phyloP scores from a whole-genome alignment of 73 alveolate species.

The Tetrahymena borealis region DNA sequence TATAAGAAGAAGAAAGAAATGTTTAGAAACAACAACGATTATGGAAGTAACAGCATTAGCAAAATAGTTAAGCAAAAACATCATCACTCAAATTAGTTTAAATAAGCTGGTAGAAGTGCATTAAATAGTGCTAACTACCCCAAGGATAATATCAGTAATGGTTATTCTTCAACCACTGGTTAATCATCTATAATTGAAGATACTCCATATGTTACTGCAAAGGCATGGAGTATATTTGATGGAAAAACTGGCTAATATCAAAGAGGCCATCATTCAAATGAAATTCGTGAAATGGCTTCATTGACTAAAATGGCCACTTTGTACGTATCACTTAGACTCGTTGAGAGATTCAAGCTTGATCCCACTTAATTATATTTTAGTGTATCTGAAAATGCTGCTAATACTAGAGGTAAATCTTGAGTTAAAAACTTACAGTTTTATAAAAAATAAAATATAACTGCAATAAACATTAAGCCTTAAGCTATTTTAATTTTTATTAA shows the following conservation, averaged over 20 bases:
- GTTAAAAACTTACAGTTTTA: too few relatives aligned
- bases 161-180: background rate
- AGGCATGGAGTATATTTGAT: conserved; percentile 18
- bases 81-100: background rate
- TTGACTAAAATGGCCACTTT: conserved; percentile 74
- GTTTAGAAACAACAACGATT: background rate
- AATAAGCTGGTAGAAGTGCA: background rate
- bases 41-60: background rate
- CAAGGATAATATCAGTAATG: background rate
- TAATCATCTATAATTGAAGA: background rate
- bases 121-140: background rate
- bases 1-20: background rate
- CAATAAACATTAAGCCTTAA: too few relatives aligned
- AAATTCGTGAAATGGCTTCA: conserved; percentile 60
- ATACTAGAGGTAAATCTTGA: conserved; percentile 57
- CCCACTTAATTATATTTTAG: conserved; percentile 5
- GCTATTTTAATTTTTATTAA: too few relatives aligned
- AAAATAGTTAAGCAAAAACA: background rate
- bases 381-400: conserved; percentile 30
- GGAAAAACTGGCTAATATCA: conserved; percentile 21
- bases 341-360: conserved; percentile 40
- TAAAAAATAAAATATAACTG: background rate
- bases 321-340: conserved; percentile 37
- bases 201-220: conserved; percentile 6
- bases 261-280: conserved; percentile 1